Conservation (phyloP, 169 alveolate species). For the Babesia sp. region DNA sequence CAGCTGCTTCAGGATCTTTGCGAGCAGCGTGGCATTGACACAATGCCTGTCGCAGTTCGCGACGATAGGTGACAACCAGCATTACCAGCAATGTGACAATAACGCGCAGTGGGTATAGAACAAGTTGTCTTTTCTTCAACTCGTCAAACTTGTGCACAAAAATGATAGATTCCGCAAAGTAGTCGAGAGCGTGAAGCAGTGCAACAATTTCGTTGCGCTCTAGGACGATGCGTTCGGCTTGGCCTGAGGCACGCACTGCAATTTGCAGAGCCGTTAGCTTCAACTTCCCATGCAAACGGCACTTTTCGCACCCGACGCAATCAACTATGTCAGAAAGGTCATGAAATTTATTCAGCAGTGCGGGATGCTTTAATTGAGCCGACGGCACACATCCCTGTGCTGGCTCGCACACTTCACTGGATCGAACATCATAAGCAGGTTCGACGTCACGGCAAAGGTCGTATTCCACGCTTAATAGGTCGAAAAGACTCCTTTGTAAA, state of each 20-base stretch:
- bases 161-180: conserved; percentile 80
- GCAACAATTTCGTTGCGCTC: conserved; percentile 87
- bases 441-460: conserved; percentile 40
- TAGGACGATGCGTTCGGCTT: conserved; percentile 46
- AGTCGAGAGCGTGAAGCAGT: conserved; percentile 75
- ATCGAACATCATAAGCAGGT: conserved; percentile 3
- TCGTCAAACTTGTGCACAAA: conserved; percentile 59
- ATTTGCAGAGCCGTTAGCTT: conserved; percentile 88
- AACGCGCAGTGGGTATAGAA: conserved; percentile 48
- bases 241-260: conserved; percentile 77
- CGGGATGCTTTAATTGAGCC: conserved; percentile 37
- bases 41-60: conserved; percentile 20
- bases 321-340: conserved; percentile 79
- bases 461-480: conserved; percentile 25
- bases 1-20: not conserved
- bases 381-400: not conserved
- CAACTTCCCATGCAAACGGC: conserved; percentile 89
- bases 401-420: conserved; percentile 16
- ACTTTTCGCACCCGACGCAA: conserved; percentile 91
- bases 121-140: conserved; percentile 23
- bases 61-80: conserved; percentile 28
- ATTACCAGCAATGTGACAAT: conserved; percentile 35
- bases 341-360: conserved; percentile 43
- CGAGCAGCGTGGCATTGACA: conserved; percentile 1
- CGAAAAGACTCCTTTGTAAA: conserved; percentile 9